Evolutionary conservation across 371 early-diverging fungal genomes (phyloP).

Genomic region (Mortierella sp.): DNA sequence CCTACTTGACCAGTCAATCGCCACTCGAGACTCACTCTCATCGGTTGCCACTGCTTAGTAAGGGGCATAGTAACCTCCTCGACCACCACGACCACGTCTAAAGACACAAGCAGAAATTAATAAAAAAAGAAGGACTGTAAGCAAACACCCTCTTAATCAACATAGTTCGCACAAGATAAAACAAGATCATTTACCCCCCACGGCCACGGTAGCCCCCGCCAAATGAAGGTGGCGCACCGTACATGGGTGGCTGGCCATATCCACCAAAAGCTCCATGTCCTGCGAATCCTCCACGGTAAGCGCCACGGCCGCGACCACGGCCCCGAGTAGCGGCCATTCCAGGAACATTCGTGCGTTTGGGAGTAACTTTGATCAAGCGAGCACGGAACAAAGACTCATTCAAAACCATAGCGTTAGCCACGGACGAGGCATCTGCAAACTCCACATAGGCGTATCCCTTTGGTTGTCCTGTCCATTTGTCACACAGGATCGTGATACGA

Average conservation of each 20-base stretch:
- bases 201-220: conserved; percentile 64
- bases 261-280: conserved; percentile 56
- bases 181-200: conserved; percentile 55
- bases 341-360: conserved; percentile 98
- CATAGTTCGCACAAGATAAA: no score
- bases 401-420: conserved; percentile 89
- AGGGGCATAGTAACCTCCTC: conserved; percentile 75
- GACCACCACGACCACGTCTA: conserved; percentile 63
- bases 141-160: no score
- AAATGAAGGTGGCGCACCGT: conserved; percentile 49
- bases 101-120: background rate
- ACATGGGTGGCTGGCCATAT: conserved; percentile 65
- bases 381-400: conserved; percentile 93
- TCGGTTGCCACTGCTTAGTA: conserved; percentile 60
- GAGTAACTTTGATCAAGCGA: conserved; percentile 87
- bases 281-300: conserved; percentile 73
- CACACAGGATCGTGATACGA: conserved; percentile 95
- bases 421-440: conserved; percentile 89
- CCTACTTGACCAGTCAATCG: background rate
- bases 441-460: conserved; percentile 99
- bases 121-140: background rate
- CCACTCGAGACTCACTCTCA: background rate
- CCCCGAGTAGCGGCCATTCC: conserved; percentile 78
- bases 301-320: conserved; percentile 78
- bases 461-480: conserved; percentile 96